Percentiles rank a stretch among this genome's conserved stretches.
These are phyloP conservation scores for Camellia sinensis DNA, from an alignment of 148 eudicot genomes.

Conservation along the genomic window DNA sequence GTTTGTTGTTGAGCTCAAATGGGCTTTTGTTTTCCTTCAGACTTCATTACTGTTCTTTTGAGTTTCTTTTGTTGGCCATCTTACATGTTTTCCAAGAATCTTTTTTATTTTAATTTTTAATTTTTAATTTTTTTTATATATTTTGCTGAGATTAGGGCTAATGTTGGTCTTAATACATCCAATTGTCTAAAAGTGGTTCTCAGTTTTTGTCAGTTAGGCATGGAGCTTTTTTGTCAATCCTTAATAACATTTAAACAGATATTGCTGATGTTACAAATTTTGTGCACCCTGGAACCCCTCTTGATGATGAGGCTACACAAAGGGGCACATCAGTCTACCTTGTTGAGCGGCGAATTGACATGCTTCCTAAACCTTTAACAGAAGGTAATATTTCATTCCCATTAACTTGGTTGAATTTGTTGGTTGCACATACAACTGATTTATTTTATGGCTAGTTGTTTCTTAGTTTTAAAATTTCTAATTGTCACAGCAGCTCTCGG, in stretches of 20 bases:
- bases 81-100: background rate
- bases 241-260: constrained; percentile 58
- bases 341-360: constrained; percentile 94
- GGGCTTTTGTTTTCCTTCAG: background rate
- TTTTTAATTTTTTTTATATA: background rate
- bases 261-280: constrained; percentile 99
- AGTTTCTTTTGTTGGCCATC: background rate
- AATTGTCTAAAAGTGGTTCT: background rate
- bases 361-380: constrained; percentile 98
- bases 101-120: too few relatives aligned
- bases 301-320: constrained; percentile 91
- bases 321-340: constrained; percentile 98
- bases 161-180: background rate
- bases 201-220: background rate
- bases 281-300: constrained; percentile 93
- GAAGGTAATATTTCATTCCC: constrained; percentile 51
- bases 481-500: background rate
- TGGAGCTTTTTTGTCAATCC: constrained; percentile 26
- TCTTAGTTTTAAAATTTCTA: background rate
- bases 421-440: background rate
- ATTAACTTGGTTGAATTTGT: background rate
- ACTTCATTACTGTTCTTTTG: background rate
- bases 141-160: background rate
- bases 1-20: too few relatives aligned
- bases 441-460: background rate